A percentile compares a stretch with the other conserved stretches of the same genome.
These are phyloP conservation scores for Beta vulgaris DNA, from an alignment of 148 eudicot species.

Conservation along the genomic window DNA sequence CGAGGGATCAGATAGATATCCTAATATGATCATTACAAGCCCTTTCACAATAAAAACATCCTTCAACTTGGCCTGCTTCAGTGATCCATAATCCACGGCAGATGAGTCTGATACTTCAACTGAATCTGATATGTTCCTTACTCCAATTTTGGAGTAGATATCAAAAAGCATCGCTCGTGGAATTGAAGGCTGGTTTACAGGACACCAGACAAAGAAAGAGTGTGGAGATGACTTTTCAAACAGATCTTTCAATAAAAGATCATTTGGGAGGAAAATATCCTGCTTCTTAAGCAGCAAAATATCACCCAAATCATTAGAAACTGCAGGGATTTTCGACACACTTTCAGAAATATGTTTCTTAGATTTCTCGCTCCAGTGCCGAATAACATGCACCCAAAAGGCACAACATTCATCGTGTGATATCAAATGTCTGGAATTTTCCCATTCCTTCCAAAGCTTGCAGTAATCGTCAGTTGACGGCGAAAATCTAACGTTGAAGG, in stretches of 20 bases:
- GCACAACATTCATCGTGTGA: conserved; percentile 41
- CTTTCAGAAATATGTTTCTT: conserved; percentile 28
- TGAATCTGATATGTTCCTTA: conserved; percentile 45
- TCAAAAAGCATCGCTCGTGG: conserved; percentile 38
- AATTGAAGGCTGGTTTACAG: conserved; percentile 32
- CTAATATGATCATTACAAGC: conserved; percentile 44
- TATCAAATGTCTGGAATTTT: conserved; percentile 28
- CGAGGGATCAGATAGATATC: conserved; percentile 43
- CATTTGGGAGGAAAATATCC: conserved; percentile 60
- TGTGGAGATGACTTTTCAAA: conserved; percentile 32
- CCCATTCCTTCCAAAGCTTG: conserved; percentile 71
- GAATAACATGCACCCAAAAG: conserved; percentile 48
- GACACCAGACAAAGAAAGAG: conserved; percentile 60
- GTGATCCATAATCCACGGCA: conserved; percentile 7
- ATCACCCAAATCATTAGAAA: conserved; percentile 27
- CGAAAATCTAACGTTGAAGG: conserved; percentile 37
- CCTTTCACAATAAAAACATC: conserved; percentile 44
- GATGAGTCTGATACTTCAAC: conserved; percentile 29
- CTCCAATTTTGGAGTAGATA: conserved; percentile 51
- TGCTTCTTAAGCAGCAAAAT: conserved; percentile 35
- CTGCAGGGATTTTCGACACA: conserved; percentile 49
- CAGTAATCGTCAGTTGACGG: conserved; percentile 54
- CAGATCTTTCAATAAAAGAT: conserved; percentile 51
- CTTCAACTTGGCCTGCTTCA: conserved; percentile 22
- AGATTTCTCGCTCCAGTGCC: conserved; percentile 24